Conservation (phyloP, 73 alveolate genomes). For the Loxodes magnus region DNA sequence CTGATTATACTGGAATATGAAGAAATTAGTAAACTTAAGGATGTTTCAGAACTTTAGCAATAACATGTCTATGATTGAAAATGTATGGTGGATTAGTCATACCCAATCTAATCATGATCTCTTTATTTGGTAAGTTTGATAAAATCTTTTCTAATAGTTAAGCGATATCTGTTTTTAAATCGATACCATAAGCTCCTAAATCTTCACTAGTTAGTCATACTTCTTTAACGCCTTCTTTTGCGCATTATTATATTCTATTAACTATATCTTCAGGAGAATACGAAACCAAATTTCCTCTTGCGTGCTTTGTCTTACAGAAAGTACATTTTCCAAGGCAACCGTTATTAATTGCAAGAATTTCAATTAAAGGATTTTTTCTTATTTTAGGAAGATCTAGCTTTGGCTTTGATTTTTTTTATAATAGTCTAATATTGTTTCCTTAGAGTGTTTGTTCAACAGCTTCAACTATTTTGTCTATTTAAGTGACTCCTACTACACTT, state of each 20-base stretch:
- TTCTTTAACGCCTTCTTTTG: constrained; percentile 83
- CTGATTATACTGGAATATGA: constrained; percentile 65
- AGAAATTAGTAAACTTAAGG: constrained; percentile 78
- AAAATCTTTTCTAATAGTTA: constrained; percentile 48
- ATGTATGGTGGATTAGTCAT: constrained; percentile 95
- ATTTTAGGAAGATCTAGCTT: constrained; percentile 81
- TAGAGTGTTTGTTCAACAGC: constrained; percentile 83
- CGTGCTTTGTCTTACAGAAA: constrained; percentile 87
- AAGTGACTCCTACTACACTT: constrained; percentile 76
- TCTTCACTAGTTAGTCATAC: constrained; percentile 92
- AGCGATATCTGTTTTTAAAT: constrained; percentile 82
- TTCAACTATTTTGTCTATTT: constrained; percentile 85
- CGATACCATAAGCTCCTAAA: constrained; percentile 94
- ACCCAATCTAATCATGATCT: constrained; percentile 86
- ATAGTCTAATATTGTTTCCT: constrained; percentile 70
- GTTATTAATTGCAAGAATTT: constrained; percentile 78
- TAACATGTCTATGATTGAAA: constrained; percentile 69
- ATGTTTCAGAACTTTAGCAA: constrained; percentile 74
- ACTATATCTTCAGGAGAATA: constrained; percentile 72
- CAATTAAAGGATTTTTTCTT: constrained; percentile 70
- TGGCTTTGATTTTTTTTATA: constrained; percentile 76
- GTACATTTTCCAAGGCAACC: constrained; percentile 93
- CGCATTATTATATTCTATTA: constrained; percentile 58
- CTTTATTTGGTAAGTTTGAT: constrained; percentile 58
- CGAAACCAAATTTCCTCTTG: constrained; percentile 89